Percentiles rank a stretch among this genome's conserved stretches.
phyloP scores from a whole-genome alignment of 768 basidiomycete species.

The Cystobasidium tubakii region DNA sequence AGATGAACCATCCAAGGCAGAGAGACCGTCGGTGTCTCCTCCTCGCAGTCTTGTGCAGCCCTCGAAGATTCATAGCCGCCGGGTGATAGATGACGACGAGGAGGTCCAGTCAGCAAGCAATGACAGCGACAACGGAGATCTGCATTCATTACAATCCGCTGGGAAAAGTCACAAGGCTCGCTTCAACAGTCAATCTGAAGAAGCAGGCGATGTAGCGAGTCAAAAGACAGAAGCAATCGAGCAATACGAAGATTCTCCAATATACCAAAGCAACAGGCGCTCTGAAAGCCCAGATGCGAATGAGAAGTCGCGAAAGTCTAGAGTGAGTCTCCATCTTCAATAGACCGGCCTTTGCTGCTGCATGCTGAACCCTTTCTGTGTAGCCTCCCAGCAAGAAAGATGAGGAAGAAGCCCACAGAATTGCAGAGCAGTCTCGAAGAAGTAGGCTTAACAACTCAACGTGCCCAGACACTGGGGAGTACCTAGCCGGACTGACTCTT shows the following conservation, averaged over 20 bases:
- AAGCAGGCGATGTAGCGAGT: background rate
- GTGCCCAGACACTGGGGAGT: no score
- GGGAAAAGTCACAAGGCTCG: background rate
- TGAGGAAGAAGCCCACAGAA: conserved; percentile 4
- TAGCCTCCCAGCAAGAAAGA: conserved; percentile 14
- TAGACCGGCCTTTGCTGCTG: background rate
- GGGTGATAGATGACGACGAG: conserved; percentile 6
- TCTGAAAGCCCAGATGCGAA: conserved; percentile 6
- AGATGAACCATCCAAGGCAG: background rate
- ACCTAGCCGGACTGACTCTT: no score
- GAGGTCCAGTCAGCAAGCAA: background rate
- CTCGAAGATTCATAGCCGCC: background rate
- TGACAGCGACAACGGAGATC: background rate
- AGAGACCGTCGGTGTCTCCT: background rate
- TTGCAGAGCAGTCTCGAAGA: background rate
- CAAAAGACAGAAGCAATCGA: conserved; percentile 33
- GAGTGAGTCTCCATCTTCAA: conserved; percentile 5
- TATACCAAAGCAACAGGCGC: background rate
- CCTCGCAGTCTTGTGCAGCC: background rate
- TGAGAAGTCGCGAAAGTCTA: background rate
- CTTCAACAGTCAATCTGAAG: background rate
- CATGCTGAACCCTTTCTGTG: background rate
- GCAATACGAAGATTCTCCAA: conserved; percentile 27
- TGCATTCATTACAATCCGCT: background rate
- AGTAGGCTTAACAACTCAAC: background rate